Percentiles rank a stretch among this genome's conserved stretches.
phyloP scores from a whole-genome alignment of 768 basidiomycete species.

The Dentipellis fragilis region DNA sequence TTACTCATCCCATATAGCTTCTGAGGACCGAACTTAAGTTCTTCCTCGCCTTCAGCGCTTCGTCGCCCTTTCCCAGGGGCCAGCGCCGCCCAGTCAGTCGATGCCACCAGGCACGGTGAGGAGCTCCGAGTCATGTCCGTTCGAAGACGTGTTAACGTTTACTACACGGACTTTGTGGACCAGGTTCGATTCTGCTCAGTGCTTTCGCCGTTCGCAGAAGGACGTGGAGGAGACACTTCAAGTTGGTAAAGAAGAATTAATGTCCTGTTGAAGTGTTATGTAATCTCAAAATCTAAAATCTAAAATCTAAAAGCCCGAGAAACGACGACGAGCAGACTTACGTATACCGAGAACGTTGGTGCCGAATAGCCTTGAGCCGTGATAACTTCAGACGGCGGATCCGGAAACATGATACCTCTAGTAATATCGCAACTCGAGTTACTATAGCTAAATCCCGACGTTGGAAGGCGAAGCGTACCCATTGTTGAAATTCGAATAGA shows the following conservation, averaged over 20 bases:
- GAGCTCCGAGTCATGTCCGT: constrained; percentile 16
- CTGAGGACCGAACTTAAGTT: constrained; percentile 3
- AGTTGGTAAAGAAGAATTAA: constrained; percentile 23
- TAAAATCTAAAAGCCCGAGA: not conserved
- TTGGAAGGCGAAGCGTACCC: not conserved
- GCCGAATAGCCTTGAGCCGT: constrained; percentile 11
- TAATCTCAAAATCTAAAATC: not conserved
- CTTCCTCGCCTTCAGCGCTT: constrained; percentile 1
- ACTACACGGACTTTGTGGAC: constrained; percentile 21
- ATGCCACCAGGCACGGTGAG: constrained; percentile 18
- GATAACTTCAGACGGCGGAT: not conserved
- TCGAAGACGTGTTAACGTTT: constrained; percentile 17
- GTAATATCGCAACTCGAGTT: no score
- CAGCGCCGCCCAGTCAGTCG: constrained; percentile 10
- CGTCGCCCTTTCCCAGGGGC: constrained; percentile 1
- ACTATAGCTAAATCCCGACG: no score
- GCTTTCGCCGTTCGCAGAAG: constrained; percentile 21
- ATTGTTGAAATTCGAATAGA: constrained; percentile 21
- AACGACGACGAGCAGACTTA: not conserved
- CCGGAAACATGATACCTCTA: constrained; percentile 8
- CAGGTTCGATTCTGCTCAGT: constrained; percentile 16
- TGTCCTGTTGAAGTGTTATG: constrained; percentile 18
- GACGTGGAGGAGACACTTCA: constrained; percentile 22
- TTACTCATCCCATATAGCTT: constrained; percentile 13
- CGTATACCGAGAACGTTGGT: constrained; percentile 13